phyloP scores from a whole-genome alignment of 768 basidiomycete genomes.

The Rhodotorula babjevae region DNA sequence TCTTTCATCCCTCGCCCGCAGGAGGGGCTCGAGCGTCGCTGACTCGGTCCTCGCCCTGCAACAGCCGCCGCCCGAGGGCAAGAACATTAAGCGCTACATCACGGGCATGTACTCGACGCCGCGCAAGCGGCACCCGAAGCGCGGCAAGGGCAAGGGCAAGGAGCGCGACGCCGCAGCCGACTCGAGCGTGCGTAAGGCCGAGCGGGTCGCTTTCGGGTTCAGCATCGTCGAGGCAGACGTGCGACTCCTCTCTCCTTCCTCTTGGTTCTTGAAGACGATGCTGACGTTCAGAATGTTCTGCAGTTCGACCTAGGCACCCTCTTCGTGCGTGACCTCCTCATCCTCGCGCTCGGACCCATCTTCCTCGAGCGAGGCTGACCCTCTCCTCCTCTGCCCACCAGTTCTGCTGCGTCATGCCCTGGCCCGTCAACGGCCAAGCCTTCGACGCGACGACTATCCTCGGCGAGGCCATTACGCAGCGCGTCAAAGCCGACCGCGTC shows the following conservation, averaged over 20 bases:
- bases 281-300: background rate
- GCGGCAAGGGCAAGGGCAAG: background rate
- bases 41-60: background rate
- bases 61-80: background rate
- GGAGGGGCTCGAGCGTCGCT: too few relatives aligned
- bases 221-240: background rate
- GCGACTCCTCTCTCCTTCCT: background rate
- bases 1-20: too few relatives aligned
- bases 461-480: background rate
- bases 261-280: background rate
- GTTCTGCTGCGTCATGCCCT: slow-evolving; percentile 12
- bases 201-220: background rate
- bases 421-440: slow-evolving; percentile 4
- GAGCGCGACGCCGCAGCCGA: too few relatives aligned
- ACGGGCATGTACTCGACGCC: slow-evolving; percentile 2
- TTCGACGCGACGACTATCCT: slow-evolving; percentile 6
- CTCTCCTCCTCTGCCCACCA: background rate
- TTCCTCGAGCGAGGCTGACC: background rate
- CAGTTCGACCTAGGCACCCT: background rate
- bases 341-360: too few relatives aligned
- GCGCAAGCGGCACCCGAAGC: background rate
- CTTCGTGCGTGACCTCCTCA: background rate
- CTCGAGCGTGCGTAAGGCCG: background rate
- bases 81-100: background rate
- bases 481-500: background rate